A percentile compares a stretch with the other conserved stretches of the same genome.
These are phyloP conservation scores for Cladorrhinum sp. DNA, from an alignment of 2,329 filamentous ascomycete genomes.

Conservation along the genomic window DNA sequence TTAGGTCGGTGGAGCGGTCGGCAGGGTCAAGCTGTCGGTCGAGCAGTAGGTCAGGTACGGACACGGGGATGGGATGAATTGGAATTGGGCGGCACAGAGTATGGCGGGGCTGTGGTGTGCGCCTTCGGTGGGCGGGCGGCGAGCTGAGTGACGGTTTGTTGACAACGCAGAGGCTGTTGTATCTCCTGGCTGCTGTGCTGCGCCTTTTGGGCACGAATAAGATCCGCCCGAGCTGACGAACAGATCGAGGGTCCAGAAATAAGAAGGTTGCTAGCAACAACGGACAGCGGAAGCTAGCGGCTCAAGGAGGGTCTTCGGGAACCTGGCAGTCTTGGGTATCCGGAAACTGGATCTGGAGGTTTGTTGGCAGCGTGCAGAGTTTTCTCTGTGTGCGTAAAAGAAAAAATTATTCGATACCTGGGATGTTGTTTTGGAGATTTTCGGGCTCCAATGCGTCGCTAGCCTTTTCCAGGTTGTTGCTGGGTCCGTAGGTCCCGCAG, in stretches of 20 bases:
- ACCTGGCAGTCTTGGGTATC: not conserved
- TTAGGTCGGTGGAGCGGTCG: not conserved
- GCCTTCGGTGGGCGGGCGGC: conserved; percentile 16
- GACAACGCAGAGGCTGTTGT: conserved; percentile 1
- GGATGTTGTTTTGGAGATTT: conserved; percentile 26
- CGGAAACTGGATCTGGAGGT: conserved; percentile 8
- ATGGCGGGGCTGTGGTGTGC: conserved; percentile 20
- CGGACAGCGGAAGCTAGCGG: conserved; percentile 12
- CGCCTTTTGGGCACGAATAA: conserved; percentile 28
- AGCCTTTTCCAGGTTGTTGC: conserved; percentile 24
- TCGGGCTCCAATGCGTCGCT: conserved; percentile 29
- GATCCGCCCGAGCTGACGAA: conserved; percentile 24
- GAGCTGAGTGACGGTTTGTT: conserved; percentile 12
- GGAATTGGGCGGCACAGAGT: conserved; percentile 17
- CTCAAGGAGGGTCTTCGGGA: conserved; percentile 3
- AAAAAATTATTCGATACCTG: conserved; percentile 17
- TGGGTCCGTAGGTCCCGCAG: conserved; percentile 7
- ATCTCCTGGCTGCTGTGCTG: conserved; percentile 6
- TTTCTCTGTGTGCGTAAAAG: conserved; percentile 15
- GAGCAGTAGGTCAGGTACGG: conserved; percentile 19
- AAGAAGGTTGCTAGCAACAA: not conserved
- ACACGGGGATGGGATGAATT: not conserved
- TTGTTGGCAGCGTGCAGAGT: conserved; percentile 17
- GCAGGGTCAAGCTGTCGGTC: not conserved
- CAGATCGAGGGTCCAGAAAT: conserved; percentile 3